Percentiles rank a stretch among this genome's conserved stretches.
These are phyloP conservation scores for Pythium monospermum DNA, from an alignment of 352 stramenopile species.

Conservation along the genomic window DNA sequence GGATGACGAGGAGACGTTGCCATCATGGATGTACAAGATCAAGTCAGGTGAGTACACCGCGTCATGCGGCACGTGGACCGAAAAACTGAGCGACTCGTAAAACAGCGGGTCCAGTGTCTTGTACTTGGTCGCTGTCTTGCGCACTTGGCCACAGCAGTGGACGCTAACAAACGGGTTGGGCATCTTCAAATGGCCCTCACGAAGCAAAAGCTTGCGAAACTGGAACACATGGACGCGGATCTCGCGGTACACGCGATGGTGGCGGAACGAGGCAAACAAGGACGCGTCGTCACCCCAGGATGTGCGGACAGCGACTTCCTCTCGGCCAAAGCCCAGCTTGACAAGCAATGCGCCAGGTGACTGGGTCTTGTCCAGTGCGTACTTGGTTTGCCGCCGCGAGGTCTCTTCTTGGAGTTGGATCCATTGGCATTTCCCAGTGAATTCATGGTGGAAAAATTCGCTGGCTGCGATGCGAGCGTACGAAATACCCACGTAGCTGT, in stretches of 20 bases:
- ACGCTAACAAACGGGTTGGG: constrained; percentile 81
- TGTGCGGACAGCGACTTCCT: constrained; percentile 55
- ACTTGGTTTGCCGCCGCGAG: constrained; percentile 45
- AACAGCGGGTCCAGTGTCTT: constrained; percentile 76
- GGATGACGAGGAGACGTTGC: constrained; percentile 26
- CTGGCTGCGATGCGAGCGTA: constrained; percentile 38
- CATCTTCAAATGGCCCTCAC: constrained; percentile 34
- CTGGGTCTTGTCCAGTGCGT: constrained; percentile 46
- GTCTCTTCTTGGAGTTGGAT: constrained; percentile 56
- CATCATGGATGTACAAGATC: constrained; percentile 66
- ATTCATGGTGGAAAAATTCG: constrained; percentile 39
- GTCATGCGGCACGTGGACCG: constrained; percentile 42
- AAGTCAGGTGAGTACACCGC: constrained; percentile 60
- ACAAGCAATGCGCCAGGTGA: constrained; percentile 48
- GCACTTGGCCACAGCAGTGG: constrained; percentile 55
- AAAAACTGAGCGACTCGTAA: constrained; percentile 76
- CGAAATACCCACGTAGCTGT: constrained; percentile 53
- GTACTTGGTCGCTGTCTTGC: constrained; percentile 36
- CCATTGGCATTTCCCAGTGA: constrained; percentile 47
- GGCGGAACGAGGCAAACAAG: constrained; percentile 44
- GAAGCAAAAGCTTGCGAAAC: constrained; percentile 47
- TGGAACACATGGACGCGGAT: constrained; percentile 86
- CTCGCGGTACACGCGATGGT: constrained; percentile 45
- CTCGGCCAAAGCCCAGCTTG: constrained; percentile 54
- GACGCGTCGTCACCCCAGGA: constrained; percentile 40